Evolutionary conservation across 495 filamentous ascomycete genomes (phyloP), one percentile per base, ranked within the genome.

Genomic region (Talaromyces ruber): DNA sequence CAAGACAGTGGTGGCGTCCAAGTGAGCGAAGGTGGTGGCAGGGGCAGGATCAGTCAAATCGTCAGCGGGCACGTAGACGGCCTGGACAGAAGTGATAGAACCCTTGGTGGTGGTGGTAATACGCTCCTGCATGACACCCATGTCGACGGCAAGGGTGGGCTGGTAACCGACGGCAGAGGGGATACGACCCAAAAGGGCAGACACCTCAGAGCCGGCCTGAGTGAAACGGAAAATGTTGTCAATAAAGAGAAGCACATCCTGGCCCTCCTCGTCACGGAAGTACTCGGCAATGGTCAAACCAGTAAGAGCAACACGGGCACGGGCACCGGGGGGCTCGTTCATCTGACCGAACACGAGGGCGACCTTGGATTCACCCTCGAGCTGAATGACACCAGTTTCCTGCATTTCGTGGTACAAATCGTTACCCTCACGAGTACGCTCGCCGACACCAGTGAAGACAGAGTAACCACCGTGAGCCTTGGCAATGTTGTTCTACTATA

Each of bases 341-440:
- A 98, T 98, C 84, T 98, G 94, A 85, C 94, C 94, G 84, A 98
- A 98, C 67, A 98, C 94, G 67, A 98, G 86, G 65, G 94, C 91
- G 82, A 98, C 94, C 89, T 98, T 98, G 77, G 94, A 98, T 71
- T 96, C 92, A 81, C 94, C 94, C 65, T 98, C 94, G 64, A 98
- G 91, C 79, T 98, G 84, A 81, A 98, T 98, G 86, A 98, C 94
- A 82, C 88, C 87, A 73, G 94, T 98, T 84, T 98, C 93, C 85
- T 98, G 94, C 94, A 98, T 98, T 89, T 98, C 94, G 84, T 98
- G 95, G 89, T 98, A 98, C 86, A 98, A 82, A 88, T 98, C 94
- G 87, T 98, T 98, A 87, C 94, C 94, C 88, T 98, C 94, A 89
- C 94, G 94, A 73, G 94, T 98, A 84, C 94, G 94, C 89, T 98